Percentiles rank a stretch among this genome's conserved stretches.
These are phyloP conservation scores for Pythium scleroteichum DNA, from an alignment of 352 stramenopile genomes.

Conservation along the genomic window DNA sequence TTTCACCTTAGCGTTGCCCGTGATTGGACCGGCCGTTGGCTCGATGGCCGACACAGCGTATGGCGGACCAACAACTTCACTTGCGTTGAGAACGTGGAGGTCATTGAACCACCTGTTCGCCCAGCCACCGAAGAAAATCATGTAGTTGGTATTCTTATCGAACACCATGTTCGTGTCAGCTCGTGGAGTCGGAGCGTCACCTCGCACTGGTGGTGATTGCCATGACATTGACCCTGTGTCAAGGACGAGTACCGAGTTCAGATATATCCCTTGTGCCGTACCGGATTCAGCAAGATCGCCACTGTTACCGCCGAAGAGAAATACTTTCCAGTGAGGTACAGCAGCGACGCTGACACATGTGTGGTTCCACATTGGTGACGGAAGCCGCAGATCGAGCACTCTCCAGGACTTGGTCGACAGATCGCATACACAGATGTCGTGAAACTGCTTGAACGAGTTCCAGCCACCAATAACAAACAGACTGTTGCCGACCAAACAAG, in stretches of 20 bases:
- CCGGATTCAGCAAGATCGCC: conserved; percentile 89
- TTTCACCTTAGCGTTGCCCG: conserved; percentile 89
- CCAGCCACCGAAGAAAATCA: conserved; percentile 97
- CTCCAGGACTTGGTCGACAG: conserved; percentile 87
- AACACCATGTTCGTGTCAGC: conserved; percentile 95
- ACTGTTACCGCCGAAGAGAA: conserved; percentile 97
- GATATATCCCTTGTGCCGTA: conserved; percentile 86
- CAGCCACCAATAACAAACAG: conserved; percentile 96
- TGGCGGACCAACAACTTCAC: conserved; percentile 94
- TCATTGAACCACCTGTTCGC: conserved; percentile 96
- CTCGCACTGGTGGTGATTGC: conserved; percentile 60
- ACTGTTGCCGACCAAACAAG: conserved; percentile 86
- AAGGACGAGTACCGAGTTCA: conserved; percentile 91
- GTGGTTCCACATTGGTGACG: conserved; percentile 93
- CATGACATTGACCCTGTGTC: conserved; percentile 90
- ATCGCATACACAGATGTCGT: conserved; percentile 95
- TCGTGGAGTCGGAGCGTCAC: conserved; percentile 84
- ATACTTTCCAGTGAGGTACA: conserved; percentile 97
- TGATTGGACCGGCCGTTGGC: conserved; percentile 93
- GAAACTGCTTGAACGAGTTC: conserved; percentile 96
- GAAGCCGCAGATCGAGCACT: conserved; percentile 48
- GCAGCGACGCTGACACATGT: conserved; percentile 92
- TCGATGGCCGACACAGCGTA: conserved; percentile 94
- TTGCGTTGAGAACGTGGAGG: conserved; percentile 91
- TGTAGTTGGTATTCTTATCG: conserved; percentile 84